Base-by-base conservation (phyloP, 1,284 basidiomycete species). In the Pseudozyma pruni region DNA sequence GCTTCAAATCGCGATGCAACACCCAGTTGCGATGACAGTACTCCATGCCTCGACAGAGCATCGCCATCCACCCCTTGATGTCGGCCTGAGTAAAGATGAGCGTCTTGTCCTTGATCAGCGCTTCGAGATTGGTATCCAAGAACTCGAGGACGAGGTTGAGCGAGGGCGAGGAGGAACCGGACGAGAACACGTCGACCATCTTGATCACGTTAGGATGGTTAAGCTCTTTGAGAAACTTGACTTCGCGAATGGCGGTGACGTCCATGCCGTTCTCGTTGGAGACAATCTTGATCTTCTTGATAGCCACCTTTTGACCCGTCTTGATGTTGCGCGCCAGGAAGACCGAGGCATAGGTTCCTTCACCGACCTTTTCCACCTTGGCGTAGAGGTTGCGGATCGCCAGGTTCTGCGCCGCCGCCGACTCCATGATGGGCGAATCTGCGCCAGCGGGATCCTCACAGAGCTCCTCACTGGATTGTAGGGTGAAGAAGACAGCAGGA, bases 41-140 rank as follows among this genome's bases (percentile, higher is more conserved):
- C 82, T 98, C 95, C 19, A 98, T 86, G 1, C 96, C 96, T 38
- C 94, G 89, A 76, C 97, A 90, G 0, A 92, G 92, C 96, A 98
- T 98, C 16, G 91, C 91, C 89, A 96, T 94, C 96, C 96, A 99
- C 76, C 91, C 90, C 84, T 99, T 99, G 85, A 98, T 95, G 83
- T 99, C 95, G 0, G 92, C 91, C 8, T 93, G 91, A 20, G 94
- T 87, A 82, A 98, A 98, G 32, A 97, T 90, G 46, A 96, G 88
- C 2, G 89, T 86, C 41, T 92, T 88, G 83, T 98, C 94, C 81
- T 93, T 93, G 84, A 99, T 97, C 72, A 98, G 90, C 76, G 92
- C 92, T 84, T 99, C 96, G 27, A 99, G 86, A 83, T 98, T 95
- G n/a, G 92, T 94, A 75, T 96, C 92, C 44, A 98, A 86, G 83